A percentile compares a stretch with the other conserved stretches of the same genome.
These are phyloP conservation scores for Lachancea waltii DNA, from an alignment of 805 yeast species.

Conservation along the genomic window DNA sequence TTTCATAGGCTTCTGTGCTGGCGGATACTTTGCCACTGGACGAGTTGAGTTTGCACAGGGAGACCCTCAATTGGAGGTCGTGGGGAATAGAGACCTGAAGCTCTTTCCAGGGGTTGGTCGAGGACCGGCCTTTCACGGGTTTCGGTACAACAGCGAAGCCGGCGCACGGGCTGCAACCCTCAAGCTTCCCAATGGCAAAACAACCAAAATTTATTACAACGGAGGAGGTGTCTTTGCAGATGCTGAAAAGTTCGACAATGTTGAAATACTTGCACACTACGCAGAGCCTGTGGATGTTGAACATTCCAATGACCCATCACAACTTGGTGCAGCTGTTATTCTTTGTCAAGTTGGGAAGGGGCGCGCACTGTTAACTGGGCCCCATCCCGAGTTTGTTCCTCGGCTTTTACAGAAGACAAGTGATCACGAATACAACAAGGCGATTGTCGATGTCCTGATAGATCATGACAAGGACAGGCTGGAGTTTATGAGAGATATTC, in stretches of 20 bases:
- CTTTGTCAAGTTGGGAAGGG: constrained; percentile 63
- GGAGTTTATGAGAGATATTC: constrained; percentile 48
- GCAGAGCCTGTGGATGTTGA: constrained; percentile 48
- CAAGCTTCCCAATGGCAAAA: constrained; percentile 32
- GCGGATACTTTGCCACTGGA: constrained; percentile 77
- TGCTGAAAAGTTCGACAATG: constrained; percentile 53
- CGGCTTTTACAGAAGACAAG: constrained; percentile 37
- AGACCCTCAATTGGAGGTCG: constrained; percentile 61
- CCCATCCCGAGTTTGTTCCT: constrained; percentile 84
- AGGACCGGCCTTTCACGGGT: constrained; percentile 80
- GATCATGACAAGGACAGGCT: constrained; percentile 44
- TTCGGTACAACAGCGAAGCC: constrained; percentile 63
- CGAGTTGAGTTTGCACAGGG: constrained; percentile 83
- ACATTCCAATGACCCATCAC: constrained; percentile 24
- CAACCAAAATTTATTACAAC: constrained; percentile 50
- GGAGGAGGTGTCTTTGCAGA: constrained; percentile 88
- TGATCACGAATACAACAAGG: constrained; percentile 28
- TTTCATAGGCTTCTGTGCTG: constrained; percentile 89
- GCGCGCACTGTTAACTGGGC: constrained; percentile 66
- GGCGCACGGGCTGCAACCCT: constrained; percentile 65
- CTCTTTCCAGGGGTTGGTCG: constrained; percentile 78
- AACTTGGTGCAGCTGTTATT: constrained; percentile 61
- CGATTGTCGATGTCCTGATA: constrained; percentile 37
- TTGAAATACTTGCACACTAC: constrained; percentile 70
- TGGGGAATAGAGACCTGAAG: constrained; percentile 75